Evolutionary conservation across 2,329 filamentous ascomycete species (phyloP), one percentile per base, ranked within the genome.

Genomic region (Neopestalotiopsis sp.): DNA sequence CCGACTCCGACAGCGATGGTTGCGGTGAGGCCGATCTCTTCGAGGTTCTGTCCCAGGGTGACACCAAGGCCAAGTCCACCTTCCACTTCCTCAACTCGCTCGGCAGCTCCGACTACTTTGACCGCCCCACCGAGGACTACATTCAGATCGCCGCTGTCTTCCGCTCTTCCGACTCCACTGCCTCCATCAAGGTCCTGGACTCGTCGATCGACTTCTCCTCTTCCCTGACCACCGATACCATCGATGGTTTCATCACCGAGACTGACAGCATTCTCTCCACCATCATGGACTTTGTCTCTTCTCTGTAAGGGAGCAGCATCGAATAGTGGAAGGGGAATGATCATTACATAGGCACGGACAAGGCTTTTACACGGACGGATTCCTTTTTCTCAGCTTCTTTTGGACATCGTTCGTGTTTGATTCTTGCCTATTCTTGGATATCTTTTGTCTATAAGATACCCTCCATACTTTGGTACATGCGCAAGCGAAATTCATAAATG

Each of bases 1-100:
- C 81, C 76, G 74, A 76, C 70, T 73, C 74, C 72, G 89, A 88
- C 52, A 84, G 81, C 76, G 75, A 76, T 72, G 89, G 88, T 49
- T 94, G 92, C 77, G 92, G 91, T 74, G 93, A 95, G 81, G 88
- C 92, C 71, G 93, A 95, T 75, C 85, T 94, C 67, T 90, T 91
- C 75, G 93, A 95, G 81, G 85, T 93, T 30, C 87, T 95, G 56
- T 84, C 86, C 70, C 78, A 85, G 0, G 92, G 92, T 34, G 89
- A 91, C 77, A 85, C 82, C 58, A 89, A 89, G 75, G 88, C 89
- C 80, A 94, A 92, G 82, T 90, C 89, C 52, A 93, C 91, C 17
- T 84, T 94, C 74, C 92, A 94, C 80, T 82, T 85, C 71, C 87
- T 89, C 72, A 83, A 86, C 64, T 83, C 88, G 34, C 90, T 88